Percentiles rank a stretch among this genome's conserved stretches.
phyloP scores from a whole-genome alignment of 2,329 filamentous ascomycete genomes.

The Fusarium sp. region DNA sequence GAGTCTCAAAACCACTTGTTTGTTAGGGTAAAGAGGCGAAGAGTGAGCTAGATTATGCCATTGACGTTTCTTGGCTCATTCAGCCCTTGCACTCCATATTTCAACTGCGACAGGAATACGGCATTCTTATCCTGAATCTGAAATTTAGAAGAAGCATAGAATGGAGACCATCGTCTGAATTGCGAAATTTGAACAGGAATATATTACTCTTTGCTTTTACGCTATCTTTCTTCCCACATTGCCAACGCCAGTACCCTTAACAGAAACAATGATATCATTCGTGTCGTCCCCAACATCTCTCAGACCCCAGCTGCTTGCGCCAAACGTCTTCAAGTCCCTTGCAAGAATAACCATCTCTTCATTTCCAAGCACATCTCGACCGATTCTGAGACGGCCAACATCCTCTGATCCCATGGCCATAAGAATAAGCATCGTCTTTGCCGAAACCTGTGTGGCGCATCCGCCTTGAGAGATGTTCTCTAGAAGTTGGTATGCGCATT shows the following conservation, averaged over 20 bases:
- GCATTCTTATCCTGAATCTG: too few relatives aligned
- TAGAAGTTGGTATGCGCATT: constrained; percentile 88
- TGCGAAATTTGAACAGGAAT: constrained; percentile 32
- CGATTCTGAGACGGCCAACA: constrained; percentile 86
- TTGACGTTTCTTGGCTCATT: background rate
- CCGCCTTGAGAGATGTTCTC: constrained; percentile 86
- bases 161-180: background rate
- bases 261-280: constrained; percentile 83
- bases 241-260: constrained; percentile 92
- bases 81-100: too few relatives aligned
- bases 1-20: background rate
- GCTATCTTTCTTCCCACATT: constrained; percentile 94
- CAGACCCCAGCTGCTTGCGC: constrained; percentile 90
- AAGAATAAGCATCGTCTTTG: constrained; percentile 80
- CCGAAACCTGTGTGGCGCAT: constrained; percentile 79
- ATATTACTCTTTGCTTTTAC: constrained; percentile 50
- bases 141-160: too few relatives aligned
- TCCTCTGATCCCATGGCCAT: constrained; percentile 99
- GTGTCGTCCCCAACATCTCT: constrained; percentile 77
- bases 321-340: constrained; percentile 88
- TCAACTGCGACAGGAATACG: too few relatives aligned
- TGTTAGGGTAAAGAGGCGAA: background rate
- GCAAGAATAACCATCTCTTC: constrained; percentile 84
- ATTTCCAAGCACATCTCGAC: constrained; percentile 82
- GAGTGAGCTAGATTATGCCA: background rate